These are phyloP conservation scores for Terana coerulea DNA, from an alignment of 768 basidiomycete genomes.

Conservation along the genomic window DNA sequence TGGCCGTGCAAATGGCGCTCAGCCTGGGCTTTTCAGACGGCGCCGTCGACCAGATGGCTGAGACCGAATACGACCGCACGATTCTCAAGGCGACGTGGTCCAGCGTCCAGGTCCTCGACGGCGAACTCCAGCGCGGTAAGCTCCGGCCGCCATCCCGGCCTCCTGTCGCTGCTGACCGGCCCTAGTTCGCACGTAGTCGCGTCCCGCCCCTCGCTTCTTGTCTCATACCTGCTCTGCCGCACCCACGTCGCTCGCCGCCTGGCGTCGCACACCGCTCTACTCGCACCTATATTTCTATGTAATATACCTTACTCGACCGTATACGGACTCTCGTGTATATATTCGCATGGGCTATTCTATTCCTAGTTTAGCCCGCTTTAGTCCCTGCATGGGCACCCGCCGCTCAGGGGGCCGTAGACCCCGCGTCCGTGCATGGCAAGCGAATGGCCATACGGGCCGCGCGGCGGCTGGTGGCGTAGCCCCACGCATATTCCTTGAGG, in stretches of 20 bases:
- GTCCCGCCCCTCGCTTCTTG: not conserved
- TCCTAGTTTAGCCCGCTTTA: not conserved
- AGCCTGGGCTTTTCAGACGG: constrained; percentile 14
- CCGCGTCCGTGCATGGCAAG: no score
- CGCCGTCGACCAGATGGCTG: constrained; percentile 1
- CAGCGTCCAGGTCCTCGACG: constrained; percentile 7
- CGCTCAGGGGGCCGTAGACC: no score
- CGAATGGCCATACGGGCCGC: no score
- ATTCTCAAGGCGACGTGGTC: constrained; percentile 14
- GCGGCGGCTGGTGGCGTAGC: no score
- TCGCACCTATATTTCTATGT: constrained; percentile 1
- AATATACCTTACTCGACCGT: not conserved
- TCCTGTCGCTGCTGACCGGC: no score
- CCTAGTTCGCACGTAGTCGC: not conserved
- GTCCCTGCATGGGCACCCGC: no score
- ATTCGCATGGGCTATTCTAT: not conserved
- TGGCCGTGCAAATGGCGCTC: constrained; percentile 10
- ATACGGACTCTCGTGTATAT: not conserved
- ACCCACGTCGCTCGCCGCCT: not conserved
- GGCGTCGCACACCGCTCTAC: not conserved
- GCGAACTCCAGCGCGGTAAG: not conserved
- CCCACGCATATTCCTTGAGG: no score
- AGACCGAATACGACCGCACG: constrained; percentile 15
- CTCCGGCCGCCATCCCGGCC: not conserved
- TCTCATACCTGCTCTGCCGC: not conserved